Evolutionary conservation across 768 basidiomycete species (phyloP).

Genomic region (Phanerochaete sordida): DNA sequence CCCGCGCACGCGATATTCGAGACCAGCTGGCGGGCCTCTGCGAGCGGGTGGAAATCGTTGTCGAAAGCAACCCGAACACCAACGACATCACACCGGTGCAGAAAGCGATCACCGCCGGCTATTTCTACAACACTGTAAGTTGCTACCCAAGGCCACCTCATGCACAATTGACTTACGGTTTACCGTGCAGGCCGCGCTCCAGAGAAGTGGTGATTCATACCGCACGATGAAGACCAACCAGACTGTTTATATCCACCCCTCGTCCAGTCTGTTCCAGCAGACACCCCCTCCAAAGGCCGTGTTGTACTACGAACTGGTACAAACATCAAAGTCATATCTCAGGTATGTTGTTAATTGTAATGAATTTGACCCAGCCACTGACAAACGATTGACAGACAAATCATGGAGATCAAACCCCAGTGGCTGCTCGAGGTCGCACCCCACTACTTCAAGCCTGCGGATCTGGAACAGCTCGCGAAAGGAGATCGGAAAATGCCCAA

Average conservation of each 20-base stretch:
- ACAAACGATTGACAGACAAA: too few species aligned
- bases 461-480: conserved; percentile 72
- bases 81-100: conserved; percentile 92
- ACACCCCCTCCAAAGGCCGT: conserved; percentile 91
- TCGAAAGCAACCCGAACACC: conserved; percentile 83
- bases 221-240: conserved; percentile 95
- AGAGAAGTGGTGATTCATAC: conserved; percentile 96
- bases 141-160: too few species aligned
- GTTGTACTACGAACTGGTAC: conserved; percentile 94
- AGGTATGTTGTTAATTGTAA: conserved; percentile 46
- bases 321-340: conserved; percentile 98
- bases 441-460: conserved; percentile 90
- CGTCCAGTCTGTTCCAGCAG: conserved; percentile 90
- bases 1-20: conserved; percentile 92
- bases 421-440: conserved; percentile 97
- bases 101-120: conserved; percentile 92
- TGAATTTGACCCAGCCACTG: too few species aligned
- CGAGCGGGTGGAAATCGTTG: conserved; percentile 93
- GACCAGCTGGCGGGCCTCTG: conserved; percentile 94
- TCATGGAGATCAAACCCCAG: conserved; percentile 96
- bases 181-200: conserved; percentile 89
- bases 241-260: conserved; percentile 96
- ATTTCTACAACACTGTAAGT: conserved; percentile 90
- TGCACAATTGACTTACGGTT: too few species aligned
- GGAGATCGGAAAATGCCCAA: conserved; percentile 98